Percentiles rank a stretch among this genome's conserved stretches.
Evolutionary conservation across 2,329 filamentous ascomycete genomes (phyloP).

Genomic region (Xylaria hypoxylon): DNA sequence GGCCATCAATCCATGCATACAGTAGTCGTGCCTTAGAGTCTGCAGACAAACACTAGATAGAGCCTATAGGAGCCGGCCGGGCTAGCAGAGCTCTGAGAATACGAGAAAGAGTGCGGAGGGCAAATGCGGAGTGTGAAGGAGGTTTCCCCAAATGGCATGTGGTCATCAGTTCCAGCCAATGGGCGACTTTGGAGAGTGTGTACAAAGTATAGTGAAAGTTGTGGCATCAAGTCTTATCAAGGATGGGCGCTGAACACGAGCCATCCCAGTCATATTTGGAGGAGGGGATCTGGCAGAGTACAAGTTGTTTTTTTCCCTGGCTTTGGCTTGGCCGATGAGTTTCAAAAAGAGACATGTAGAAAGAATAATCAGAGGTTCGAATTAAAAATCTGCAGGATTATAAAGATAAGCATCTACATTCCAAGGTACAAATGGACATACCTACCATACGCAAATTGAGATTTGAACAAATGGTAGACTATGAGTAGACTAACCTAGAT

Average conservation of each 20-base stretch:
- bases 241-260: conserved; percentile 30
- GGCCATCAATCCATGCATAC: conserved; percentile 18
- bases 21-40: conserved; percentile 23
- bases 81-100: conserved; percentile 26
- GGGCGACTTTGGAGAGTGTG: conserved; percentile 19
- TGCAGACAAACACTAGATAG: conserved; percentile 17
- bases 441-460: no score
- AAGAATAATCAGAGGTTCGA: no score
- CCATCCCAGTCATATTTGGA: conserved; percentile 12
- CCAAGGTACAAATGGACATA: no score
- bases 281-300: neutral
- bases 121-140: conserved; percentile 31
- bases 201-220: conserved; percentile 8
- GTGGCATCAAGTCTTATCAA: conserved; percentile 24
- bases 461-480: no score
- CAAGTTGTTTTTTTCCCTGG: no score
- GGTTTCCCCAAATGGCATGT: conserved; percentile 48
- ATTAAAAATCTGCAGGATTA: no score
- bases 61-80: conserved; percentile 8
- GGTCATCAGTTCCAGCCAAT: conserved; percentile 41
- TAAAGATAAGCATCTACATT: no score
- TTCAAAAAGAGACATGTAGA: no score
- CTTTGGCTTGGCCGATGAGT: neutral
- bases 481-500: neutral
- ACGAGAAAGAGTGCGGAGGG: conserved; percentile 38